Base-by-base conservation (phyloP, 805 yeast genomes). In the Candida andamanensis region DNA sequence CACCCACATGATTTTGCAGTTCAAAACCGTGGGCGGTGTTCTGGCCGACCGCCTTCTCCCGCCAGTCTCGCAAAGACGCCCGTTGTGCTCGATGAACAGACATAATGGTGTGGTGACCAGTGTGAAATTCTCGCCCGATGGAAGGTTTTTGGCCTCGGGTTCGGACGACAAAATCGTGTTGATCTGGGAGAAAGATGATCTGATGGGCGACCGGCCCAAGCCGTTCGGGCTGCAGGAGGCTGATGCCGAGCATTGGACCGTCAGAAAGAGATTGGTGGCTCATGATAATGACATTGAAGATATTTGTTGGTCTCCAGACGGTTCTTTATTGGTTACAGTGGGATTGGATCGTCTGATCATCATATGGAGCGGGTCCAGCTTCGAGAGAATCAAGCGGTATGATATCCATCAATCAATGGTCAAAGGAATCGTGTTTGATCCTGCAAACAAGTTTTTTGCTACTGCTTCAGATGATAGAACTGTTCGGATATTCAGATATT, bases 251-350 rank as follows among this genome's bases (percentile, higher is more conserved):
- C 95, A 85, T 47, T 90, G 98, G 98, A 79, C 90, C 1, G 97
- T 90, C 1, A 64, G 95, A 13, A 85, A 85, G 47, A 72, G 97
- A 47, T 70, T 87, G 11, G 96, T 86, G 13, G 98, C 97, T 1
- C 99, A 92, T 56, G 97, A 92, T 42, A 92, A 90, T 52, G 99
- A 92, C 62, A 85, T 92, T 30, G 98, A 92, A 55, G 98, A 92
- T 57, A 80, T 92, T 44, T 94, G 96, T 26, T 92, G 98, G 97
- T 84, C 95, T 2, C 97, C 97, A 0, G 97, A 90, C 52, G 83
- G 95, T 4, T 75, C 85, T 22, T 75, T 92, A 15, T 63, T 92
- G 28, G 96, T 92, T 12, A 83, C 95, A 1, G 98, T 90, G 8
- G 98, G 98, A 0, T 67, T 92, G 36, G 99, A 92, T 58, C 69